A percentile compares a stretch with the other conserved stretches of the same genome.
Conservation (phyloP, 257 asterid genomes). For the Primulina tabacum region DNA sequence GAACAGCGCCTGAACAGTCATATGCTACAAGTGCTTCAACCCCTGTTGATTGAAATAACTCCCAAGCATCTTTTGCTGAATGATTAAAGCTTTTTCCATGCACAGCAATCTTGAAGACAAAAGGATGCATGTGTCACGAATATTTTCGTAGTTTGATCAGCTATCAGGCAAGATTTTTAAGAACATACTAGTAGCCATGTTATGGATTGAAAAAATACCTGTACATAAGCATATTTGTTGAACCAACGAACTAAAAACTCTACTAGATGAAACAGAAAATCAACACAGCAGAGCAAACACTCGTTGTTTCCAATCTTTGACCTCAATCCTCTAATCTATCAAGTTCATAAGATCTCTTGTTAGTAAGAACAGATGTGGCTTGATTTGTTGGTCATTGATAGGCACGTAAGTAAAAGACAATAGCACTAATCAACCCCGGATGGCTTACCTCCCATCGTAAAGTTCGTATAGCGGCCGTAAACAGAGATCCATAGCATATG, state of each 20-base stretch:
- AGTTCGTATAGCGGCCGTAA: conserved; percentile 94
- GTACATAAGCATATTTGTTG: conserved; percentile 96
- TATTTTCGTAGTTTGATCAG: neutral
- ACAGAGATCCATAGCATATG: conserved; percentile 96
- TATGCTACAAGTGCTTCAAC: conserved; percentile 93
- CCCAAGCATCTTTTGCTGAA: conserved; percentile 99
- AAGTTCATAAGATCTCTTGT: conserved; percentile 20
- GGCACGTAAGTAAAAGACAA: conserved; percentile 13
- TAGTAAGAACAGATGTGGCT: conserved; percentile 20
- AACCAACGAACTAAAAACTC: conserved; percentile 96
- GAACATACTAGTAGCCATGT: neutral
- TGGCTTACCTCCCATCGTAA: conserved; percentile 87
- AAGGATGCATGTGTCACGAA: conserved; percentile 2
- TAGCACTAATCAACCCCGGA: conserved; percentile 20
- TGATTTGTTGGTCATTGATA: neutral
- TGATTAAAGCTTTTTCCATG: conserved; percentile 89
- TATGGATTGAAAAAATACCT: conserved; percentile 45
- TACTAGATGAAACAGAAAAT: conserved; percentile 84
- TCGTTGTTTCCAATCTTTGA: conserved; percentile 93
- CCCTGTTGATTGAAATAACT: conserved; percentile 92
- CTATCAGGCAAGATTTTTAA: neutral
- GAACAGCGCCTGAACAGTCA: conserved; percentile 95
- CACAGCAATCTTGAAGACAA: conserved; percentile 68
- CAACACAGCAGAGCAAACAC: conserved; percentile 95
- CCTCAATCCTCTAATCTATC: conserved; percentile 94